These are phyloP conservation scores for Cercospora zeina DNA, from an alignment of 2,329 filamentous ascomycete genomes.

Conservation along the genomic window DNA sequence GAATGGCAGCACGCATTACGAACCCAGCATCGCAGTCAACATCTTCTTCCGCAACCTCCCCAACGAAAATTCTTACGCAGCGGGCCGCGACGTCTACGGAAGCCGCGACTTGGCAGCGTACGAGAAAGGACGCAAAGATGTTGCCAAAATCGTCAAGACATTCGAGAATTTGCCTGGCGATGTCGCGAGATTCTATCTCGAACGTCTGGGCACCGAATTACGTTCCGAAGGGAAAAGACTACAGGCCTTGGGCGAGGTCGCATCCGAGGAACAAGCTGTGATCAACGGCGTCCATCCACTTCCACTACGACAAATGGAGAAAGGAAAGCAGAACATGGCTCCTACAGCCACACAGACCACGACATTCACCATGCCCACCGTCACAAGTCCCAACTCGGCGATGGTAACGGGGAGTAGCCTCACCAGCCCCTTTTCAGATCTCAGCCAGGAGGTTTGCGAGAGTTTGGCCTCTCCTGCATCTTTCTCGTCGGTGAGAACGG, in stretches of 20 bases:
- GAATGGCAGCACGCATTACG: not conserved
- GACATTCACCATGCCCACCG: not conserved
- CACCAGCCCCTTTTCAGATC: not conserved
- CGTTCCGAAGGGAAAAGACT: constrained; percentile 35
- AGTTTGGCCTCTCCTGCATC: not conserved
- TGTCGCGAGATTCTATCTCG: constrained; percentile 72
- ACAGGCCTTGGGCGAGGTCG: not conserved
- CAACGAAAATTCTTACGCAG: constrained; percentile 62
- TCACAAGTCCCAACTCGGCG: not conserved
- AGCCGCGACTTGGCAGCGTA: constrained; percentile 83
- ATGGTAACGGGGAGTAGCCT: not conserved
- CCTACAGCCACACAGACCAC: not conserved
- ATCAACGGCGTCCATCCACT: not conserved
- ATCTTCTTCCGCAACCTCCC: constrained; percentile 72
- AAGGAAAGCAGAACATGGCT: not conserved
- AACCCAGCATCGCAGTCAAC: constrained; percentile 74
- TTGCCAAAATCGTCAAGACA: constrained; percentile 64
- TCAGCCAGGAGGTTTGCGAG: not conserved
- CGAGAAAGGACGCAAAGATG: constrained; percentile 73
- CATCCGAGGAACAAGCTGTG: not conserved
- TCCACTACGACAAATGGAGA: not conserved
- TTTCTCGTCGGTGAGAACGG: not conserved
- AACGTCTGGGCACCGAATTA: constrained; percentile 70
- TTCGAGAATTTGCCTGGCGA: constrained; percentile 67
- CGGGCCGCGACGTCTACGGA: constrained; percentile 80